These are phyloP conservation scores for Tuctoria greenei DNA, from an alignment of 176 grass and related monocot species.

Conservation along the genomic window DNA sequence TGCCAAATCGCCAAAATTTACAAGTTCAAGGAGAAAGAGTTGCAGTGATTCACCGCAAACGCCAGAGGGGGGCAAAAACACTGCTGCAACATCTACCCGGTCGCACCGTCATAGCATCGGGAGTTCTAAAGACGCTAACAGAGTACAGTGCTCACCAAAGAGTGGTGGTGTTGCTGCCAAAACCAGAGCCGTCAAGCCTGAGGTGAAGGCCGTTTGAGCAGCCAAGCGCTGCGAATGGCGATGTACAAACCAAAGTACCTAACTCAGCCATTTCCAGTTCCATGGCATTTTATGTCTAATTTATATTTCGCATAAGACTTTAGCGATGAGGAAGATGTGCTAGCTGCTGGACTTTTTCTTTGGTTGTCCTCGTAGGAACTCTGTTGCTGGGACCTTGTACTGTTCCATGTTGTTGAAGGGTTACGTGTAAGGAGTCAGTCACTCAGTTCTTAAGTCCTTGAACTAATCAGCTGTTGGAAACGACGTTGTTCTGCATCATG, in stretches of 20 bases:
- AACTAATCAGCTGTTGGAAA: slow-evolving; percentile 9
- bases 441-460: not conserved
- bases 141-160: slow-evolving; percentile 54
- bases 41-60: slow-evolving; percentile 39
- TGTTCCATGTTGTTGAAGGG: slow-evolving; percentile 28
- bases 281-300: slow-evolving; percentile 36
- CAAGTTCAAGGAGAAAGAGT: slow-evolving; percentile 88
- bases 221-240: not conserved
- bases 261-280: slow-evolving; percentile 38
- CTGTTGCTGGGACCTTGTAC: slow-evolving; percentile 16
- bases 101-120: slow-evolving; percentile 71
- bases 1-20: slow-evolving; percentile 87
- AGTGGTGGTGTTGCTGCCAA: slow-evolving; percentile 31
- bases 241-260: slow-evolving; percentile 58
- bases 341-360: slow-evolving; percentile 4
- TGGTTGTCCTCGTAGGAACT: slow-evolving; percentile 19
- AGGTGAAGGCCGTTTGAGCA: slow-evolving; percentile 36
- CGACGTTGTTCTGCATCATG: slow-evolving; percentile 1
- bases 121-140: slow-evolving; percentile 53
- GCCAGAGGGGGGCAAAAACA: slow-evolving; percentile 12
- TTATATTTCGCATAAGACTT: slow-evolving; percentile 21
- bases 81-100: slow-evolving; percentile 22
- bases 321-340: not conserved
- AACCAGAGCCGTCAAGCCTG: slow-evolving; percentile 54
- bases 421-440: not conserved